phyloP scores from a whole-genome alignment of 1,284 basidiomycete genomes.

The Coriolopsis trogii region DNA sequence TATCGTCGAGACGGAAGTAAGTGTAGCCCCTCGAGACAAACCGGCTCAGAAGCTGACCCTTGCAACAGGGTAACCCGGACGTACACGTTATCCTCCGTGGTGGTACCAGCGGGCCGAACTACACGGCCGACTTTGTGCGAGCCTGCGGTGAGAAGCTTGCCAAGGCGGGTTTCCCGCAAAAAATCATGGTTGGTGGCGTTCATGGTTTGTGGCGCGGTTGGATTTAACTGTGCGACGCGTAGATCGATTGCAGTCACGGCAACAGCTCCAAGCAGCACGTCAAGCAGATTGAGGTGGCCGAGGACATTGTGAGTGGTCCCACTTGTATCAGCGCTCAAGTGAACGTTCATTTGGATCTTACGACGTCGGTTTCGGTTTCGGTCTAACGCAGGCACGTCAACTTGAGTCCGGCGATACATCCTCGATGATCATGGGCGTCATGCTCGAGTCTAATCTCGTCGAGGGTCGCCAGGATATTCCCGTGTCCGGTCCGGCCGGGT shows the following conservation, averaged over 20 bases:
- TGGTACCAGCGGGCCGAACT: conserved; percentile 87
- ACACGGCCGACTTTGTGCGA: conserved; percentile 75
- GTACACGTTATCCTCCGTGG: conserved; percentile 94
- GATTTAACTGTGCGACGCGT: no score
- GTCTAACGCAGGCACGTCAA: conserved; percentile 61
- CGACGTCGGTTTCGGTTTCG: no score
- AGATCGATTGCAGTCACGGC: conserved; percentile 96
- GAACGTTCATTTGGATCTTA: no score
- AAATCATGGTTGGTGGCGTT: conserved; percentile 85
- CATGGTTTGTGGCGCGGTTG: no score
- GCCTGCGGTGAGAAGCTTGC: conserved; percentile 76
- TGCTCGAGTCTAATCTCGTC: conserved; percentile 95
- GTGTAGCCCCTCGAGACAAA: conserved; percentile 26
- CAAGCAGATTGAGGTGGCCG: conserved; percentile 84
- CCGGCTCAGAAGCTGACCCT: conserved; percentile 1
- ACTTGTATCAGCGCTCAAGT: no score
- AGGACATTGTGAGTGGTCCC: conserved; percentile 79
- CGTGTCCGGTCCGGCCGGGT: conserved; percentile 69
- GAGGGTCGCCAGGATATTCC: conserved; percentile 91
- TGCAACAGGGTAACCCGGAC: conserved; percentile 75
- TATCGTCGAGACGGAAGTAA: conserved; percentile 86
- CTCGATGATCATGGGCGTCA: conserved; percentile 89
- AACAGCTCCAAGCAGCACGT: conserved; percentile 89
- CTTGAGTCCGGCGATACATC: conserved; percentile 73
- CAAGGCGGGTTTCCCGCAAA: conserved; percentile 80